Conservation (phyloP, 306 rosid genomes). For the barrel medic (Medicago truncatula) region MtrunA17r5.0-ANR NC_053042.1:40276001-40276500, state of each 20-base stretch:
- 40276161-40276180: not conserved
- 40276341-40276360: slow-evolving; percentile 92
- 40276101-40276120: not conserved
- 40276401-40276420: slow-evolving; percentile 92
- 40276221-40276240: not conserved
- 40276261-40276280: not conserved
- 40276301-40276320: slow-evolving; percentile 95
- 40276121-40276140: not conserved
- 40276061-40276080: not conserved
- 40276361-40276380: slow-evolving; percentile 99
- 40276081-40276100: not conserved
- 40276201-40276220: not conserved
- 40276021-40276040: slow-evolving; percentile 21
- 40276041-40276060: not conserved
- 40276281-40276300: slow-evolving; percentile 36
- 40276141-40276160: not conserved
- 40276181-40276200: not conserved
- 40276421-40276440: slow-evolving; percentile 94
- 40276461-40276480: slow-evolving; percentile 69
- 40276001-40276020: slow-evolving; percentile 83
- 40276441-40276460: slow-evolving; percentile 97
- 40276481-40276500: slow-evolving; percentile 62
- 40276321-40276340: slow-evolving; percentile 88
- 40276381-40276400: slow-evolving; percentile 91
- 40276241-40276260: not conserved